Evolutionary conservation across 495 filamentous ascomycete species (phyloP).

Genomic region (Amniculicola lignicola): DNA sequence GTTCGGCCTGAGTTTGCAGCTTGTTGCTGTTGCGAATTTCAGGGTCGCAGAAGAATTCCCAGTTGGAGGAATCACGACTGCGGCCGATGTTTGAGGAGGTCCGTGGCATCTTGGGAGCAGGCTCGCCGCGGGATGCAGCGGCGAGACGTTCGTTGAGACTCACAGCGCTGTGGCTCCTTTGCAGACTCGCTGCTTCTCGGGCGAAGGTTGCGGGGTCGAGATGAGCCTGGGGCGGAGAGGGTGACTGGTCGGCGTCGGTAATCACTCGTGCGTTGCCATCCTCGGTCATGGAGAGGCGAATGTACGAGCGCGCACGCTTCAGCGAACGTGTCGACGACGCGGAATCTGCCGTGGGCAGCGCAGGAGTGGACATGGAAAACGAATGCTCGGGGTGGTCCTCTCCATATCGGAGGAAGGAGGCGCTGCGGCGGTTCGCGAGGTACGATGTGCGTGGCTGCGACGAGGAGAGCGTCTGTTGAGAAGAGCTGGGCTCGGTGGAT

Average conservation of each 20-base stretch:
- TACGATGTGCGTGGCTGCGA: constrained; percentile 39
- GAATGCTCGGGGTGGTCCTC: constrained; percentile 20
- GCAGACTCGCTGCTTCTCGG: constrained; percentile 45
- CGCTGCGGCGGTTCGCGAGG: constrained; percentile 45
- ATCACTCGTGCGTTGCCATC: constrained; percentile 82
- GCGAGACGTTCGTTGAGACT: constrained; percentile 41
- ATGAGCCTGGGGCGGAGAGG: constrained; percentile 63
- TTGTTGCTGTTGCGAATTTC: constrained; percentile 50
- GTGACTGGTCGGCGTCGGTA: constrained; percentile 58
- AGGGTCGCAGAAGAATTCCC: constrained; percentile 50
- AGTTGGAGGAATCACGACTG: constrained; percentile 76
- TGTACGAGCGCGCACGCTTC: constrained; percentile 48
- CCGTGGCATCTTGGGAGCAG: constrained; percentile 18
- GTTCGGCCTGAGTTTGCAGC: constrained; percentile 67
- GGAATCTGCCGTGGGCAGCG: neutral
- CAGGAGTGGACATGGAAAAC: neutral
- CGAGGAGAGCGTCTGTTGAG: constrained; percentile 23
- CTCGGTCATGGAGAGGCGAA: constrained; percentile 69
- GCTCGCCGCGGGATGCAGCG: constrained; percentile 19
- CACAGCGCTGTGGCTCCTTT: constrained; percentile 59
- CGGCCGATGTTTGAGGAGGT: constrained; percentile 54
- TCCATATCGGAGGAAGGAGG: constrained; percentile 36
- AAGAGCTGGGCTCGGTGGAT: constrained; percentile 26
- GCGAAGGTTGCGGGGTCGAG: constrained; percentile 10
- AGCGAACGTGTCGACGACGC: constrained; percentile 10